Base-by-base conservation (phyloP, 108 stramenopile genomes). In the Cylindrotheca fusiformis region DNA sequence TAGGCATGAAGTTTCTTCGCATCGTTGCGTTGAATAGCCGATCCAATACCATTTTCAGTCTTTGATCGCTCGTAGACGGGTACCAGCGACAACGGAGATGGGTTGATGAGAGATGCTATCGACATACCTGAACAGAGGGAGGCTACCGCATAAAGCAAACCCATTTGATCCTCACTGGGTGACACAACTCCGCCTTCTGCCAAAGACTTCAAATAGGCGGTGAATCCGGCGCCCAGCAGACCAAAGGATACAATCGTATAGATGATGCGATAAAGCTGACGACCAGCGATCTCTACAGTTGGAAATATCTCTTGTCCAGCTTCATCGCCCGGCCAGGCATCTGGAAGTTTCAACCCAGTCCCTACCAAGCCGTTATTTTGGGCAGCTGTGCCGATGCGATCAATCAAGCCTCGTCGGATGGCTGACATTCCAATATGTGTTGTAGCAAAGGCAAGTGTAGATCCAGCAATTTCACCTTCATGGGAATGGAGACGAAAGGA, bases 371-470 rank as follows among this genome's bases (percentile, higher is more conserved):
- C 58, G 2, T 59, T 23, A 25, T 27, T 22, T 2, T 63, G 29
- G 46, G 71, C 74, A 48, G 58, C 26, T 17, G 71, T 49, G 20
- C 81, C 81, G 14, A 72, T 30, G 19, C 24, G 23, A 24, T 52
- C 57, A 20, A 82, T 82, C 19, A 82, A 67, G 14, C 24, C 48
- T 32, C 53, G 59, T 19, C 81, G 74, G 28, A 69, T 60, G 20
- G 81, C 77, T 14, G 77, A 78, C 77, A 82, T 79, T 3, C 77
- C 77, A 60, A 82, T 82, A 31, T 82, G 81, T 3, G 75, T 65
- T 8, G 75, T 72, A 22, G 81, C 52, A 72, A 82, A 82, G 22
- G 77, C 77, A 41, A 41, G 14, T 6, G 36, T 41, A 14, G 6
- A 41, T 6, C 10, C 36, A 41, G 36, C 36, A 41, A 41, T 41